Evolutionary conservation across 2,329 filamentous ascomycete genomes (phyloP).

Genomic region (Alternaria ventricosa): DNA sequence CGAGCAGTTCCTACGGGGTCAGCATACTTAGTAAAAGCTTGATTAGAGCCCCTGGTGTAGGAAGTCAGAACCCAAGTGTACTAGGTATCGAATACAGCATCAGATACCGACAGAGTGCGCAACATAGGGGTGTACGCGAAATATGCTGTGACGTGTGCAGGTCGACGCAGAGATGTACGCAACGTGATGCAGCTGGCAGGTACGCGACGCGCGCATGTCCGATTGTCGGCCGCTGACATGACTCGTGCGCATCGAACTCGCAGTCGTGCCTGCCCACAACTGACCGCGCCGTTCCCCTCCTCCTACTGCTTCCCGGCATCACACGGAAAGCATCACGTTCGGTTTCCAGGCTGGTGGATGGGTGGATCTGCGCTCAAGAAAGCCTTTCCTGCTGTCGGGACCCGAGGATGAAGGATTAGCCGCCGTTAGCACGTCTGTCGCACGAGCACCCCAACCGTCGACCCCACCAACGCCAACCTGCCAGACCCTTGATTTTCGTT

Average conservation of each 20-base stretch:
- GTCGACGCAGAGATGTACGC: not conserved
- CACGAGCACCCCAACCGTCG: not conserved
- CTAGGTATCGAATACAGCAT: too few relatives aligned
- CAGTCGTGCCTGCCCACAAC: not conserved
- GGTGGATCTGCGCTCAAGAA: not conserved
- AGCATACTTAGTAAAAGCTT: too few relatives aligned
- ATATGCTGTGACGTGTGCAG: not conserved
- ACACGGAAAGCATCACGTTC: not conserved
- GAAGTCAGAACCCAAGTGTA: too few relatives aligned
- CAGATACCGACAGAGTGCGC: too few relatives aligned
- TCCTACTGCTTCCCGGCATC: not conserved
- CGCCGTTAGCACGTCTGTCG: not conserved
- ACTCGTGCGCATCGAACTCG: not conserved
- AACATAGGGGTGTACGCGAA: not conserved
- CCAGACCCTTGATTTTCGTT: not conserved
- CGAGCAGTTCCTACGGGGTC: not conserved
- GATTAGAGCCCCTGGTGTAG: too few relatives aligned
- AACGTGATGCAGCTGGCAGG: not conserved
- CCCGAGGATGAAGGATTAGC: not conserved
- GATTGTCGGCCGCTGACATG: not conserved
- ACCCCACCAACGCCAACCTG: not conserved
- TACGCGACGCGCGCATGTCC: not conserved
- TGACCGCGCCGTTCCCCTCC: not conserved
- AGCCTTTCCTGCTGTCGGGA: not conserved
- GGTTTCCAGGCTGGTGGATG: not conserved